phyloP scores from a whole-genome alignment of 805 yeast genomes.

The Yarrowia keelungensis region DNA sequence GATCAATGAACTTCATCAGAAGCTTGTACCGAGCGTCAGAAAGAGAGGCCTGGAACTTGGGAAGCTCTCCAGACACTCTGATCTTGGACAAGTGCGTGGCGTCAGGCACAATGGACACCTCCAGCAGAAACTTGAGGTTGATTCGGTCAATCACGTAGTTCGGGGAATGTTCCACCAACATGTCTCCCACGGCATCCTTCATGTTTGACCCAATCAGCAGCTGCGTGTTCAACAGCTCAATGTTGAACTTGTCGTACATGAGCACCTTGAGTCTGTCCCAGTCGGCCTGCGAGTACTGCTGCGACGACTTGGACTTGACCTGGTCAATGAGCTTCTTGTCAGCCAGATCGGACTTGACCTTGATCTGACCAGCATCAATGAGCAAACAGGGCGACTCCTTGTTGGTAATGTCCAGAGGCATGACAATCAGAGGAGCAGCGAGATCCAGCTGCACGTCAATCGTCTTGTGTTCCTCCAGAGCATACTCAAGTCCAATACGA shows the following conservation, averaged over 20 bases:
- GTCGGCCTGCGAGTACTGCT: slow-evolving; percentile 65
- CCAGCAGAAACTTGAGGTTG: slow-evolving; percentile 74
- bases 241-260: slow-evolving; percentile 87
- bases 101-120: slow-evolving; percentile 83
- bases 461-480: slow-evolving; percentile 93
- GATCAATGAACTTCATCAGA: slow-evolving; percentile 76
- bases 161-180: slow-evolving; percentile 53
- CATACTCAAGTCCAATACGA: slow-evolving; percentile 88
- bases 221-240: slow-evolving; percentile 84
- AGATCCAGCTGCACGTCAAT: slow-evolving; percentile 83
- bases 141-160: slow-evolving; percentile 77
- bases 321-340: slow-evolving; percentile 71
- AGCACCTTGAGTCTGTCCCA: slow-evolving; percentile 76
- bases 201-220: slow-evolving; percentile 84
- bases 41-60: slow-evolving; percentile 70
- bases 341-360: slow-evolving; percentile 79
- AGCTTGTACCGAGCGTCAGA: slow-evolving; percentile 92
- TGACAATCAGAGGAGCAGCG: slow-evolving; percentile 88
- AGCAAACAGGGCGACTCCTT: slow-evolving; percentile 89
- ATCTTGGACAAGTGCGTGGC: slow-evolving; percentile 76
- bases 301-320: slow-evolving; percentile 65
- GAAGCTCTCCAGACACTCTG: slow-evolving; percentile 77
- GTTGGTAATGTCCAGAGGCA: slow-evolving; percentile 80
- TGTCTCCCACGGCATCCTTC: slow-evolving; percentile 74
- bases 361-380: slow-evolving; percentile 94